Evolutionary conservation across 495 filamentous ascomycete species (phyloP), one percentile per base, ranked within the genome.

Genomic region (Saxophila tyrrhenica): DNA sequence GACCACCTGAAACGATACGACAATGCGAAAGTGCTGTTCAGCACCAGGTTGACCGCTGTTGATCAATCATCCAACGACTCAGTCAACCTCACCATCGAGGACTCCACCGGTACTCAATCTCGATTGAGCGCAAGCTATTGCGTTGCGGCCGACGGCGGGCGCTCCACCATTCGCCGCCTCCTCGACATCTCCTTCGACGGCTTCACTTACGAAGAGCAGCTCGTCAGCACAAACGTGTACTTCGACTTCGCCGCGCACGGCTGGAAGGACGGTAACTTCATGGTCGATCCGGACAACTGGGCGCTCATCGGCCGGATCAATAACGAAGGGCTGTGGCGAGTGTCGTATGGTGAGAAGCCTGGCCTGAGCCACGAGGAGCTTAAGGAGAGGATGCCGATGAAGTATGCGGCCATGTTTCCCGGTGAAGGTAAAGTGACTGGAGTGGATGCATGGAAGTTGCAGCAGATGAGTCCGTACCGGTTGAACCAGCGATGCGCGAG

Each of bases 111-210:
- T 47, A 60, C 42, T 39, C 52, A 17, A 22, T 22, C 13, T 44
- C 7, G 17, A 17, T 39, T 57, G 15, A 35, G 2, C 1, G 51
- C 62, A 13, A 21, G 39, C 8, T 64, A 61, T 38, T 20, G 65
- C 1, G 58, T 66, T 3, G 58, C 48, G 16, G 61, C 58, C 8
- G 64, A 67, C 52, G 64, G 64, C 11, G 64, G 50, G 1, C 39
- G 53, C 1, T 56, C 49, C 9, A 50, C 48, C 13, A 57, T 66
- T 2, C 49, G 64, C 2, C 22, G 50, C 15, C n/a, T 48, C 17
- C 49, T 61, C 8, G 44, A 39, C 32, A 62, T 65, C 35, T 44
- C 57, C 9, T 64, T 61, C 49, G 62, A 65, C 17, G 62, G 62
- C 16, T 64, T 55, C 43, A 65, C 62, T 13, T 64, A 49, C 54